Evolutionary conservation across 331 rosid species (phyloP).

Genomic region (Phaseolus coccineus): DNA sequence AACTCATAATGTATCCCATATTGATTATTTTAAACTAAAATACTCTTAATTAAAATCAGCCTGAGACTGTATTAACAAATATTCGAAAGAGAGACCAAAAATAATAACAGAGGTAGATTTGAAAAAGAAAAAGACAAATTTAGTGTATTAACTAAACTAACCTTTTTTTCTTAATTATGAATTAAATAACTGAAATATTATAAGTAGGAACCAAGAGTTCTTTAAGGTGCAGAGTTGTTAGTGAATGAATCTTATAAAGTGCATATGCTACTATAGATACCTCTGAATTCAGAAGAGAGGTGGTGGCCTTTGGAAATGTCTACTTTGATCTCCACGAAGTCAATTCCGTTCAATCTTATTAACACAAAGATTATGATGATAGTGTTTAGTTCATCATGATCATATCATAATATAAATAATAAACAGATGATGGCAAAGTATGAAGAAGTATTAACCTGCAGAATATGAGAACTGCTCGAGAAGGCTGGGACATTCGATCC

Average conservation of each 20-base stretch:
- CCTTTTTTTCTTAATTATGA: too few species aligned
- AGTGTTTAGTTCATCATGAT: background rate
- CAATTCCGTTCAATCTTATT: constrained; percentile 68
- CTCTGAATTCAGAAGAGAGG: constrained; percentile 61
- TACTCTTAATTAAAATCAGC: too few species aligned
- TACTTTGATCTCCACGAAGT: constrained; percentile 68
- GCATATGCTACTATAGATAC: constrained; percentile 45
- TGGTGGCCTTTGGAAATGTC: constrained; percentile 74
- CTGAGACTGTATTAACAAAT: too few species aligned
- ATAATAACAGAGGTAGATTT: too few species aligned
- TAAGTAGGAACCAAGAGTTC: background rate
- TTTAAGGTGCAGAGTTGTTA: background rate
- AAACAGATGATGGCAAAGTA: background rate
- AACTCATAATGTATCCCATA: too few species aligned
- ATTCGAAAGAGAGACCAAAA: too few species aligned
- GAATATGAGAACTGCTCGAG: constrained; percentile 82
- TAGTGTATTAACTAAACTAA: too few species aligned
- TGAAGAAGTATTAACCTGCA: constrained; percentile 62
- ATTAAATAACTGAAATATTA: too few species aligned
- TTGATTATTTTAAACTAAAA: too few species aligned
- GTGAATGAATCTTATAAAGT: constrained; percentile 1
- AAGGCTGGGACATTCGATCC: constrained; percentile 89
- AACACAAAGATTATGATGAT: background rate
- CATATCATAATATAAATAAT: background rate
- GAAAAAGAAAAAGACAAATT: too few species aligned